Evolutionary conservation across 345 rosid species (phyloP).

Genomic region (Eutrema heterophyllum): DNA sequence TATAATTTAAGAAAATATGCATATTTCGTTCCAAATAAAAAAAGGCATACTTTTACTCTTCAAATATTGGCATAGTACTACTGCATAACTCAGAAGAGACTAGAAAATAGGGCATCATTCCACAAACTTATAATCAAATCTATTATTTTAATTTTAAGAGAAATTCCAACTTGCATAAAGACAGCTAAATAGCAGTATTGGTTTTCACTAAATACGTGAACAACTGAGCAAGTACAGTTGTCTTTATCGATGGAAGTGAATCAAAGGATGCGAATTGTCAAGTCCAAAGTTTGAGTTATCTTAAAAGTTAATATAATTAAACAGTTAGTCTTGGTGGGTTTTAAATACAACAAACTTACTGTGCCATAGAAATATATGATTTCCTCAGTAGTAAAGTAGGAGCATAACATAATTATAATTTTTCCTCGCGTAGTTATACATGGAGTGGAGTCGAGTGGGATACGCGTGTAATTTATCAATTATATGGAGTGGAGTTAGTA

Average conservation of each 20-base stretch:
- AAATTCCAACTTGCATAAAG: background rate
- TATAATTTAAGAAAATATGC: background rate
- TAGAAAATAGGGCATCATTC: background rate
- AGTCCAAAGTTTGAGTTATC: background rate
- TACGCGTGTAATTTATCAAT: background rate
- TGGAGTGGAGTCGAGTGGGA: background rate
- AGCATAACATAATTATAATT: background rate
- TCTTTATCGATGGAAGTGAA: background rate
- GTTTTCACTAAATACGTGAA: background rate
- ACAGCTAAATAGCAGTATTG: conserved; percentile 9
- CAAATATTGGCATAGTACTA: background rate
- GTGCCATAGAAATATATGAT: background rate
- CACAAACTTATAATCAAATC: background rate
- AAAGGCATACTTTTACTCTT: too few relatives aligned
- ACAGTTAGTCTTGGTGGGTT: background rate
- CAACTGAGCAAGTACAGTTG: background rate
- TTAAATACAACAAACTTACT: background rate
- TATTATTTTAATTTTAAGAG: background rate
- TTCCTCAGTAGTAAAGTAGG: background rate
- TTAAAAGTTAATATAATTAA: background rate
- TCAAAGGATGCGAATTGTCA: background rate
- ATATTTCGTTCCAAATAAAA: too few relatives aligned
- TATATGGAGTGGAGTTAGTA: background rate
- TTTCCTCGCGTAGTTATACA: background rate
- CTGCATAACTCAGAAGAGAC: background rate